Evolutionary conservation across 106 monocot genomes (phyloP).

Genomic region (Narthecium ossifragum): DNA sequence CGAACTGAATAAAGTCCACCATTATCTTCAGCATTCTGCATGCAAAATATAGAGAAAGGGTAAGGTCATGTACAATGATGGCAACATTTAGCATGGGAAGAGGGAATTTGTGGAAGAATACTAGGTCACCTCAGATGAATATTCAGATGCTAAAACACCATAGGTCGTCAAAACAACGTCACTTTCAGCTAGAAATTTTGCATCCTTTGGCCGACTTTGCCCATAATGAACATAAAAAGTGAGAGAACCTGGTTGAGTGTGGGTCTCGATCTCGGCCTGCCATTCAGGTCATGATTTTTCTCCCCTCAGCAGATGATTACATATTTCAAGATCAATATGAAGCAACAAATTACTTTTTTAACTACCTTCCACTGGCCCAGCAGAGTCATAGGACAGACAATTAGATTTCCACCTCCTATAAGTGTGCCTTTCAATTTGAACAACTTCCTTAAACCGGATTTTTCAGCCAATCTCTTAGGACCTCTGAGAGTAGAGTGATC

Average conservation of each 20-base stretch:
- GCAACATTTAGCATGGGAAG: no score
- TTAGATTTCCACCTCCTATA: conserved; percentile 70
- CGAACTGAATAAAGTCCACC: conserved; percentile 77
- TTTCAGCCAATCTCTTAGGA: conserved; percentile 26
- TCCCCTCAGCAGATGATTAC: not conserved
- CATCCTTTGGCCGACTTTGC: conserved; percentile 81
- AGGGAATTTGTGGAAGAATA: not conserved
- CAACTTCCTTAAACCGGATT: conserved; percentile 41
- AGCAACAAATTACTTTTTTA: not conserved
- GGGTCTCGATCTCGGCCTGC: conserved; percentile 88
- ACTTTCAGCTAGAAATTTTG: conserved; percentile 52
- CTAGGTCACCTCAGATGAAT: conserved; percentile 52
- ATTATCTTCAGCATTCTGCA: conserved; percentile 75
- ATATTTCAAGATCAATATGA: not conserved
- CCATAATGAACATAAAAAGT: conserved; percentile 86
- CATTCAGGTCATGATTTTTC: not conserved
- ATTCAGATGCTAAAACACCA: conserved; percentile 84
- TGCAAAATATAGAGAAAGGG: not conserved
- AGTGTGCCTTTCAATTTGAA: conserved; percentile 38
- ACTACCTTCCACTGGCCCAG: conserved; percentile 95
- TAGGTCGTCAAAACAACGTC: conserved; percentile 94
- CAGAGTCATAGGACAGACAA: conserved; percentile 94
- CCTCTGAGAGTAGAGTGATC: conserved; percentile 18
- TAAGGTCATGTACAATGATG: no score
- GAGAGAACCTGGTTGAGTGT: conserved; percentile 52